Evolutionary conservation across 1,284 basidiomycete genomes (phyloP), one percentile per base, ranked within the genome.

Genomic region (Singerocomus rubriflavus): DNA sequence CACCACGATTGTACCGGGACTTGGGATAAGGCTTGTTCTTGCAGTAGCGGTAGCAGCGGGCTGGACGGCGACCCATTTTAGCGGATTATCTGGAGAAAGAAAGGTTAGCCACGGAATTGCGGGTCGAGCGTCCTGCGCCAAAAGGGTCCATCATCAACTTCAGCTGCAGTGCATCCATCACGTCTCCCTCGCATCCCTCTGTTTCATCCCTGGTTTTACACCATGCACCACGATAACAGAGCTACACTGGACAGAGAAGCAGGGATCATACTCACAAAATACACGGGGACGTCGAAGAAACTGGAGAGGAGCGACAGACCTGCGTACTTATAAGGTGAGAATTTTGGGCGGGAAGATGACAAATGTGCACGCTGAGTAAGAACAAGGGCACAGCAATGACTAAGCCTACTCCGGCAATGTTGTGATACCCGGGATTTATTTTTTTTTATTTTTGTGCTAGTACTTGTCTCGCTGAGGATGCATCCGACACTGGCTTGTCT

Each of bases 21-120:
- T 96, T 96, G 56, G 88, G 88, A 76, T 88, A 91, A 39, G 93
- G 93, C 83, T 98, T 97, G 84, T 96, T 97, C 81, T 98, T 97
- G 83, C 93, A 96, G 81, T 97, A 96, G 61, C 92, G 86, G 78
- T 95, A 94, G 83, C 93, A 96, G 66, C 91, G 88, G 74, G 93
- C 92, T 63, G 93, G 93, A 81, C 92, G 91, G 72, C 93, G 91
- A 82, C 93, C 93, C 92, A 95, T 94, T 44, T 59, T 52, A 36
- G 44, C 17, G 36, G 42, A 44, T 44, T 58, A 53, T 61, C 61
- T 63, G 32, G 1, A 37, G 25, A 34, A 2, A 9, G 21, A 39
- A 21, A 3, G 12, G 41, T 63, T n/a, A 63, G 60, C n/a, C 45
- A 31, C 5, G 3, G 4, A n/a, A 35, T 38, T 35, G 14, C 6